Evolutionary conservation across 768 basidiomycete species (phyloP), one percentile per base, ranked within the genome.

Genomic region (Filobasidium wieringae): DNA sequence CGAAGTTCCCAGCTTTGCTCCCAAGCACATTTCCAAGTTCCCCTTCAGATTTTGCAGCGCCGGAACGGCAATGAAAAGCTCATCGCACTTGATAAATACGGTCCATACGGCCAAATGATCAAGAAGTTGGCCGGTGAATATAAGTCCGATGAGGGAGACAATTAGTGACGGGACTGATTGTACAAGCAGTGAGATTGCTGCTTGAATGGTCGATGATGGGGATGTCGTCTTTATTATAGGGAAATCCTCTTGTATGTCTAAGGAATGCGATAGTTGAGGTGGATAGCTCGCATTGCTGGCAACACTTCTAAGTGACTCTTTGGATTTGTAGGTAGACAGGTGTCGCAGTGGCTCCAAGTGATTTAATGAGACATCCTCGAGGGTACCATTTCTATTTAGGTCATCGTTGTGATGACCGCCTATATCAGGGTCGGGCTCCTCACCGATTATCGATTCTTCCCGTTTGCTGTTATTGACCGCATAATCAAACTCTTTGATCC

Each of bases 1-100:
- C 1, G 91, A 86, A 0, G 95, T 99, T 1, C 87, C 86, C n/a
- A 99, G 79, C 14, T 93, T 81, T 0, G 95, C 90, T 3, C 91
- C 92, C 7, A 99, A 83, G 63, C 95, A 96, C 93, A 97, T 97
- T 74, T 97, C 95, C 34, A 97, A 80, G 68, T 99, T 78, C n/a
- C 93, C 95, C 67, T 95, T 96, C 57, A 99, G 81, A 66, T 97
- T 97, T 26, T 89, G 80, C 19, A 97, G 78, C 60, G 92, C 90
- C 11, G 93, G 92, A 3, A 96, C 84, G 53, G 97, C 88, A 79
- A 97, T 89, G 65, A 97, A 90, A 55, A 97, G 83, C 71, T 97
- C 91, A 77, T 96, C 86, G 49, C 96, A 83, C 39, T 86, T 80
- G 49, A 79, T 78, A 81, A 99, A 91, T 31, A 92, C 90, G 61